These are phyloP conservation scores for Coemansia sp. DNA, from an alignment of 192 early-diverging fungal species.

Conservation along the genomic window DNA sequence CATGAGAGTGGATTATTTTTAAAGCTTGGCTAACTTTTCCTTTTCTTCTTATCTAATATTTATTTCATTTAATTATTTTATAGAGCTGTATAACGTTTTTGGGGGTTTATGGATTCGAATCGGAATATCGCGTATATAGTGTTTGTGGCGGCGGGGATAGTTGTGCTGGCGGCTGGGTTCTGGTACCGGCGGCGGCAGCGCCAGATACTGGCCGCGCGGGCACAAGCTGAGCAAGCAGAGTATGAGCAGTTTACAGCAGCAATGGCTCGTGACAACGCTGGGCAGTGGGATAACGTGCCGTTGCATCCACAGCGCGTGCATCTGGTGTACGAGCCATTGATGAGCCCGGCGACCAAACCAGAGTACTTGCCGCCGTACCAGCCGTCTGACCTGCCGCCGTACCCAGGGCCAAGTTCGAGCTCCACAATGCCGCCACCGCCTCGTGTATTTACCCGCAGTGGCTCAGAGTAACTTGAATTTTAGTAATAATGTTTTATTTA, in stretches of 20 bases:
- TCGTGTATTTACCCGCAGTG: neutral
- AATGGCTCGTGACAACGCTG: neutral
- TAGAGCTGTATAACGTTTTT: neutral
- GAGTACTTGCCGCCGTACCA: constrained; percentile 36
- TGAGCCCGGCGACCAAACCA: neutral
- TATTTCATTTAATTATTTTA: constrained; percentile 6
- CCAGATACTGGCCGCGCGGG: neutral
- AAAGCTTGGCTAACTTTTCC: neutral
- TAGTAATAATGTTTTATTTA: neutral
- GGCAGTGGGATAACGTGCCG: neutral
- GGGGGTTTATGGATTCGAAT: neutral
- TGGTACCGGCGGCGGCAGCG: constrained; percentile 16
- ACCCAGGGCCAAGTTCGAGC: neutral
- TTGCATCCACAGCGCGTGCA: constrained; percentile 6
- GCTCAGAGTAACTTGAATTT: neutral
- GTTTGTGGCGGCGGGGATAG: constrained; percentile 8
- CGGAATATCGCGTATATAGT: constrained; percentile 12
- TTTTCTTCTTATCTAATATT: constrained; percentile 9
- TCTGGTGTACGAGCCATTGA: neutral
- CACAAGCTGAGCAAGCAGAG: constrained; percentile 8
- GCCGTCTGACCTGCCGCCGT: neutral
- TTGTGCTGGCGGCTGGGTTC: constrained; percentile 4
- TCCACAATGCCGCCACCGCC: neutral
- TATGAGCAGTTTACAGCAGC: neutral
- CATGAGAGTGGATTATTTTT: too few species aligned